These are phyloP conservation scores for Quercus alba DNA, from an alignment of 306 rosid species.

Conservation along the genomic window DNA sequence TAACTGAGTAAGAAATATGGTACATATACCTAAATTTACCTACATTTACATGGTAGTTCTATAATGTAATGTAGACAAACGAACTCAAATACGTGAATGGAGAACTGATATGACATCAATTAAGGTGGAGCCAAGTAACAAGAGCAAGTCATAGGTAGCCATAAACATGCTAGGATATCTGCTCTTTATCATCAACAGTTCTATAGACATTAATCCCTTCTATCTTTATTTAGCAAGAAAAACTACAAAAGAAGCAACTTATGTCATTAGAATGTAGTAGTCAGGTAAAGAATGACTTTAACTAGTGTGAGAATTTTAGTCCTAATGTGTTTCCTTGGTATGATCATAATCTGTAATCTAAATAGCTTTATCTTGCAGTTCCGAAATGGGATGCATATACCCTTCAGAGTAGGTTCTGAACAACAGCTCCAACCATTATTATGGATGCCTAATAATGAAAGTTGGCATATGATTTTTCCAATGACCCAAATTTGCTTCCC, in stretches of 20 bases:
- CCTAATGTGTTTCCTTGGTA: not conserved
- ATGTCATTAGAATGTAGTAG: slow-evolving; percentile 62
- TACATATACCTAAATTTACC: not conserved
- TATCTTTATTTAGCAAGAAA: slow-evolving; percentile 43
- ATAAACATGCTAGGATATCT: not conserved
- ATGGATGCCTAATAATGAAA: slow-evolving; percentile 56
- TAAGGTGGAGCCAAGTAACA: not conserved
- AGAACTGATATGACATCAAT: not conserved
- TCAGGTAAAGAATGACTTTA: slow-evolving; percentile 52
- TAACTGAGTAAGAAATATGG: not conserved
- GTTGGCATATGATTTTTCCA: slow-evolving; percentile 49
- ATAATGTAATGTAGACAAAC: not conserved
- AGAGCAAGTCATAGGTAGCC: not conserved
- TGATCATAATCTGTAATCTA: not conserved
- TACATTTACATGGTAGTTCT: not conserved
- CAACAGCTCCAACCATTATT: slow-evolving; percentile 73
- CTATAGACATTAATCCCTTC: not conserved
- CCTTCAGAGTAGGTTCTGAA: slow-evolving; percentile 58
- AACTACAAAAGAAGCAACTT: slow-evolving; percentile 68
- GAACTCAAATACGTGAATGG: not conserved
- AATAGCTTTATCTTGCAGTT: slow-evolving; percentile 47
- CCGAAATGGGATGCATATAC: slow-evolving; percentile 60
- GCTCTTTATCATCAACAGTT: not conserved
- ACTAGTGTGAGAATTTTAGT: not conserved
- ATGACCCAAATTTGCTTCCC: slow-evolving; percentile 61